Base-by-base conservation (phyloP, 257 asterid genomes). In the Solanum piurae region DNA sequence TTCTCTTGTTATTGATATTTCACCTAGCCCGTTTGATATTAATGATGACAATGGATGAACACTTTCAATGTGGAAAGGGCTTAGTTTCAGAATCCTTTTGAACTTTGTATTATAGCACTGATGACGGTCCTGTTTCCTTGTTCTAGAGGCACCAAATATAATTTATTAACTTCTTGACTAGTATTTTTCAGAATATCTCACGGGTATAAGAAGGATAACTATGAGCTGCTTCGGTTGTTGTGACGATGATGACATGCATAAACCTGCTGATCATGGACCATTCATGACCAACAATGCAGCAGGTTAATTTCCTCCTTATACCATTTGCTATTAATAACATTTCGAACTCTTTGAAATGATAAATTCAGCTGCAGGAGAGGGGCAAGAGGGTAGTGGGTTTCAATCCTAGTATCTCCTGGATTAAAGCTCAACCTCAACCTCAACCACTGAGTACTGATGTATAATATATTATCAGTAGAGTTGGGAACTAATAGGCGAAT, bases 161-260 rank as follows among this genome's bases (percentile, higher is more conserved):
- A 16, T 13, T 42, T 13, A 7, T 80, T 29, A 80, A 80, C 85
- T 46, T 16, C 36, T 29, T 46, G 29, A 80, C 42, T 44, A 46
- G 29, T 80, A 80, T 46, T 80, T 80, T 46, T 37, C 85, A 80
- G 85, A 3, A 46, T 46, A 80, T 29, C 40, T 80, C 40, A 9
- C n/a, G 29, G 68, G 68, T 29, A 27, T 46, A 29, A 21, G 42
- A 46, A 80, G 68, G 66, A 80, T 29, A 86, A 87, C 77, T 87
- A 95, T 95, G 98, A 83, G 98, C 79, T 94, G 98, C 94, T 94
- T 94, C 40, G 73, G 92, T 82, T 94, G 98, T 86, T 94, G 98
- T 80, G 85, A 42, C 58, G 95, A 93, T 10, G 98, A 91, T 88
- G 94, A 94, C 90, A 87, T 93, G 92, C 94, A 91, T 34, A 94